A percentile compares a stretch with the other conserved stretches of the same genome.
These are phyloP conservation scores for Fusarium azukiicola DNA, from an alignment of 2,329 filamentous ascomycete genomes.

Conservation along the genomic window DNA sequence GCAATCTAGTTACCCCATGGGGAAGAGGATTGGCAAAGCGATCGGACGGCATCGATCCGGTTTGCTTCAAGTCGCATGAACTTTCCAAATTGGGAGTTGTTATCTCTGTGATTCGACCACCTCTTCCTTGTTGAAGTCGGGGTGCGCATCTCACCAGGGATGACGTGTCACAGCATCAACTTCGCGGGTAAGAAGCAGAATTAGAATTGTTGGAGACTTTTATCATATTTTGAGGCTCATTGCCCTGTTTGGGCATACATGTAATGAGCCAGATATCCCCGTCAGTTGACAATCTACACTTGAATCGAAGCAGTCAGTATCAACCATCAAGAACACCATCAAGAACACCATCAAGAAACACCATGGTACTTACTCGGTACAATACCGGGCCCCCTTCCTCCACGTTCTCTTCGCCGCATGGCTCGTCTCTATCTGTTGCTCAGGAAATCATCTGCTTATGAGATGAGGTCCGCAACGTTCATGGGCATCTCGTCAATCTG, in stretches of 20 bases:
- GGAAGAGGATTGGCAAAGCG: slow-evolving; percentile 41
- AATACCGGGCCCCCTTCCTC: slow-evolving; percentile 57
- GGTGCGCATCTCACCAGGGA: neutral
- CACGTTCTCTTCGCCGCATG: slow-evolving; percentile 46
- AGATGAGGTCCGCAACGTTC: slow-evolving; percentile 87
- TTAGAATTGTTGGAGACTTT: slow-evolving; percentile 11
- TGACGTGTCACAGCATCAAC: neutral
- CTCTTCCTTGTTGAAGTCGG: too few species aligned
- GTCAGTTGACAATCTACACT: neutral
- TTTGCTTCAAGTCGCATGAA: neutral
- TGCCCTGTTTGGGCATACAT: slow-evolving; percentile 9
- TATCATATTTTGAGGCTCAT: slow-evolving; percentile 7
- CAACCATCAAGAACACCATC: too few species aligned
- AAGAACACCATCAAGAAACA: neutral
- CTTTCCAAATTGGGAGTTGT: slow-evolving; percentile 14
- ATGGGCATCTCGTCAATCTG: slow-evolving; percentile 99
- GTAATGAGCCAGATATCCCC: slow-evolving; percentile 5
- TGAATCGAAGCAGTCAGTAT: too few species aligned
- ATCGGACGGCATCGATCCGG: neutral
- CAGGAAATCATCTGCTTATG: slow-evolving; percentile 59
- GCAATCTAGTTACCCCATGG: slow-evolving; percentile 46
- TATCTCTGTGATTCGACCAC: neutral
- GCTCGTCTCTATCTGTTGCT: slow-evolving; percentile 38
- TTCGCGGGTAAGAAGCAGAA: neutral
- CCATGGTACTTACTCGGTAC: slow-evolving; percentile 46